phyloP scores from a whole-genome alignment of 208 protist species.

The Crithidia fasciculata region DNA sequence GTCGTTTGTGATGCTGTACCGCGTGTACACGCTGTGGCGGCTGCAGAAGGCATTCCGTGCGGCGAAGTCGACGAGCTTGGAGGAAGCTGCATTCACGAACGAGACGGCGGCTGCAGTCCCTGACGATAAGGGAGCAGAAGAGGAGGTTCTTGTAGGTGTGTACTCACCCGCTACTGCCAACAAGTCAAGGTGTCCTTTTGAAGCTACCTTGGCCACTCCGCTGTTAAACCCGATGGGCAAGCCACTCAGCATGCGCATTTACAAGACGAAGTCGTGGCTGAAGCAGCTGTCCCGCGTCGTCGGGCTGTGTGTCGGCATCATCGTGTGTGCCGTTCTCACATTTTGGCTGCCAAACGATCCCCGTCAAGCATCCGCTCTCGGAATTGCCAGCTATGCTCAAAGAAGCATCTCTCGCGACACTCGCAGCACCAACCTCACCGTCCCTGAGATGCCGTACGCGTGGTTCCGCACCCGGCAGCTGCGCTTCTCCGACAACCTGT shows the following conservation, averaged over 20 bases:
- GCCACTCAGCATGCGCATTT: slow-evolving; percentile 12
- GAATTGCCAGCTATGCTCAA: slow-evolving; percentile 36
- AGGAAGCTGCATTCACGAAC: background rate
- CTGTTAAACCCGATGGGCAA: slow-evolving; percentile 11
- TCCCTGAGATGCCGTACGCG: slow-evolving; percentile 53
- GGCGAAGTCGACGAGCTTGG: background rate
- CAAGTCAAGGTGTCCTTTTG: background rate
- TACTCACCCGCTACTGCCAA: background rate
- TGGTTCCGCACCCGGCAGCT: slow-evolving; percentile 47
- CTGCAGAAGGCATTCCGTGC: slow-evolving; percentile 13
- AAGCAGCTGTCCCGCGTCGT: slow-evolving; percentile 21
- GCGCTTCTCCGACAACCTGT: slow-evolving; percentile 27
- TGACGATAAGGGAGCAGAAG: background rate
- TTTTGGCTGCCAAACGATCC: slow-evolving; percentile 65
- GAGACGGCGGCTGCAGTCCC: background rate
- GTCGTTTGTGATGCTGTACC: slow-evolving; percentile 21
- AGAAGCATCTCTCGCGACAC: slow-evolving; percentile 5
- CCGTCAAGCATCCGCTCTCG: slow-evolving; percentile 22
- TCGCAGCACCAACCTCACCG: slow-evolving; percentile 14
- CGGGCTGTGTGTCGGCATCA: slow-evolving; percentile 23
- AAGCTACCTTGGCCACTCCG: background rate
- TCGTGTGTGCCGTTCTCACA: slow-evolving; percentile 35
- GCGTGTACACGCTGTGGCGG: slow-evolving; percentile 18
- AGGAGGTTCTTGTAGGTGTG: background rate
- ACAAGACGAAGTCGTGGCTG: background rate